Base-by-base conservation (phyloP, 257 asterid species). In the Echites panduratus region DNA sequence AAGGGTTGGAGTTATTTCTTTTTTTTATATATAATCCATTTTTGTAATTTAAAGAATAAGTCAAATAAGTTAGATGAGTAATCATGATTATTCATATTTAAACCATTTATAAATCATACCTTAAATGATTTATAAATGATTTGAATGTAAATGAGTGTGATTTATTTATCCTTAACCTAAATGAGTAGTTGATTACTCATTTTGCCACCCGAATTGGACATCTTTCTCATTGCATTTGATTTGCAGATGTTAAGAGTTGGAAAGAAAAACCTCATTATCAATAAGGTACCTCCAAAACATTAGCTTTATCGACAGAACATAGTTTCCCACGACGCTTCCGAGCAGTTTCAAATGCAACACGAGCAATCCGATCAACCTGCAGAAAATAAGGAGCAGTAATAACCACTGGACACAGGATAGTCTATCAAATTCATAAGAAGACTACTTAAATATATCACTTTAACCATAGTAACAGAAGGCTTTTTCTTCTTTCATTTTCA, bases 261-360 rank as follows among this genome's bases (percentile, higher is more conserved):
- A 27, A 56, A 72, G 65, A 74, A 48, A 57, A 68, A 56, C 53
- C 38, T 35, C 48, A 58, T 38, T 35, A 64, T 38, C 47, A 49
- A 17, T 47, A 67, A 56, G 20, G 43, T 85, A 89, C 99, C 98
- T 95, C 99, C 92, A 95, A 82, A 62, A 95, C 99, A 82, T 95
- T 95, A 74, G 99, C 99, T 85, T 95, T 95, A 79, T 95, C 99
- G 38, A 95, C 98, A 65, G 97, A 92, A 77, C 98, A 95, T 66
- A 95, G 97, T 77, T 89, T 92, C 73, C 96, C 97, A 57, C 81
- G 79, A 48, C 98, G 96, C 64, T 89, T 95, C 80, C 88, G 84
- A 77, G 99, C 97, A 81, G 96, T 90, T 82, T 90, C 96, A 84
- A 95, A 92, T 66, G 99, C 99, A 67, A 95, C 86, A 38, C 90